A percentile compares a stretch with the other conserved stretches of the same genome.
Conservation (phyloP, 768 basidiomycete species). For the Calvatia gigantea region DNA sequence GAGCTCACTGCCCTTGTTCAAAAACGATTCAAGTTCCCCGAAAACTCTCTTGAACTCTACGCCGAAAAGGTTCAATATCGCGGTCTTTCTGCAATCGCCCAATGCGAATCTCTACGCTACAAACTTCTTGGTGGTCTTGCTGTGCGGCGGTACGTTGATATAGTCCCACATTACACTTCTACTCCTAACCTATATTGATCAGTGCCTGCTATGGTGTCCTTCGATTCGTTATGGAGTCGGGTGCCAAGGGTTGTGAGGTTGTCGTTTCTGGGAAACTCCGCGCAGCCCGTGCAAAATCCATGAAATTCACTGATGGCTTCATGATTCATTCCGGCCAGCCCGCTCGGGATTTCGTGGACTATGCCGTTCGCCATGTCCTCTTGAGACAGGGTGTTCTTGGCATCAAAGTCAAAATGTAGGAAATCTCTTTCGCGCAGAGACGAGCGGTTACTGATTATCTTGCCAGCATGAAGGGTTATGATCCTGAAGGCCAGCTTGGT, state of each 20-base stretch:
- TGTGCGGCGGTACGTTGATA: conserved; percentile 81
- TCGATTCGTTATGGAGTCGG: conserved; percentile 99
- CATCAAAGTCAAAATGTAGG: conserved; percentile 99
- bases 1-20: conserved; percentile 98
- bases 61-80: conserved; percentile 99
- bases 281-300: conserved; percentile 98
- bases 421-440: background rate
- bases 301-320: conserved; percentile 99
- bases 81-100: conserved; percentile 96
- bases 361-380: conserved; percentile 96
- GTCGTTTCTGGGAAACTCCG: conserved; percentile 99
- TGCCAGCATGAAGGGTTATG: conserved; percentile 91
- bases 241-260: conserved; percentile 99
- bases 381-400: conserved; percentile 98
- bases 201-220: conserved; percentile 94
- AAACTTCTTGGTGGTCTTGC: conserved; percentile 99
- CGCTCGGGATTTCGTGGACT: conserved; percentile 92
- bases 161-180: background rate
- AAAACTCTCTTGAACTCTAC: conserved; percentile 97
- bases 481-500: conserved; percentile 87
- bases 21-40: conserved; percentile 99
- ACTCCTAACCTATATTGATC: background rate
- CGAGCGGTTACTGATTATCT: background rate
- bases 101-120: conserved; percentile 98
- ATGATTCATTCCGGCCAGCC: conserved; percentile 99